These are phyloP conservation scores for Cronartium quercuum DNA, from an alignment of 1,284 basidiomycete species.

Conservation along the genomic window DNA sequence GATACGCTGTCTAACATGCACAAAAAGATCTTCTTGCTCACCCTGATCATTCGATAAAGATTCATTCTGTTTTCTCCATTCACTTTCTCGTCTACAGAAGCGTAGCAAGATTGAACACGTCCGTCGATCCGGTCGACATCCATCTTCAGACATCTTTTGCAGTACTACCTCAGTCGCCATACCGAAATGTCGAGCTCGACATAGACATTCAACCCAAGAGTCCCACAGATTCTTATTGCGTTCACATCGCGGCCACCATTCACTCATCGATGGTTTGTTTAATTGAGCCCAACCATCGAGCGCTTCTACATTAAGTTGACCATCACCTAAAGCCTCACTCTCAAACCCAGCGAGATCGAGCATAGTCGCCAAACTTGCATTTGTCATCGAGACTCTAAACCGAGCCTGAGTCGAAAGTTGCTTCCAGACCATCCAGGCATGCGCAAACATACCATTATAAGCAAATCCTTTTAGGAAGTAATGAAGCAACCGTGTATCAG, in stretches of 20 bases:
- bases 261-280: neutral
- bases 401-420: conserved; percentile 52
- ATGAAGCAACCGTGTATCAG: conserved; percentile 72
- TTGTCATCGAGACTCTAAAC: conserved; percentile 53
- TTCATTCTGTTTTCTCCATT: conserved; percentile 4
- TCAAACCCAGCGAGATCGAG: conserved; percentile 73
- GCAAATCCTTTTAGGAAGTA: conserved; percentile 86
- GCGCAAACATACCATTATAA: conserved; percentile 62
- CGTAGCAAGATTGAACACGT: conserved; percentile 50
- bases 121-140: conserved; percentile 45
- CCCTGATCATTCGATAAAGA: neutral
- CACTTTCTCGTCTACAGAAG: conserved; percentile 46
- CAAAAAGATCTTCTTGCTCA: conserved; percentile 21
- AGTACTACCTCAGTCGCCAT: conserved; percentile 65
- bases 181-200: conserved; percentile 61
- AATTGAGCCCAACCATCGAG: neutral
- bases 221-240: conserved; percentile 62
- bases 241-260: conserved; percentile 50
- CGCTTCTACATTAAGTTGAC: conserved; percentile 37
- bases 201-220: conserved; percentile 78
- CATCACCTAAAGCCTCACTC: conserved; percentile 45
- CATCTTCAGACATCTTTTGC: conserved; percentile 54
- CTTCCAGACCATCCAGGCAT: conserved; percentile 75
- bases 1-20: conserved; percentile 40
- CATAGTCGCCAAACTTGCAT: conserved; percentile 68